Evolutionary conservation across 129 eudicot genomes (phyloP), one percentile per base, ranked within the genome.

Genomic region (Oenanthe sinensis): DNA sequence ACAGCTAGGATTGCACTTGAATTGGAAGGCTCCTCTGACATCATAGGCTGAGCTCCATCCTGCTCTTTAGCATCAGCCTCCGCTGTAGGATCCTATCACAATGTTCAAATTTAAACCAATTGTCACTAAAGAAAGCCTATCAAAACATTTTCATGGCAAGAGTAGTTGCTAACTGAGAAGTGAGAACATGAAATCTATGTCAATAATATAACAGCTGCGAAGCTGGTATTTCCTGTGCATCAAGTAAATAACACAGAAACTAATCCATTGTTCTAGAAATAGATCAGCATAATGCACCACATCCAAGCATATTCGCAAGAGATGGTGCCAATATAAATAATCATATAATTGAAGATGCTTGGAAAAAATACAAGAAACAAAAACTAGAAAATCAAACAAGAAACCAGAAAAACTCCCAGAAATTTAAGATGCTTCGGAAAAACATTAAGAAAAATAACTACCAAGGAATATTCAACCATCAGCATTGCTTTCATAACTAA

Each of bases 21-120:
- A 78, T 86, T 86, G 73, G 82, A 74, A 50, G 77, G 63, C 12
- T 90, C 91, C 74, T 86, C 91, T 13, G 92, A 75, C 42, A 63
- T 78, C 78, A 86, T 39, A 33, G 86, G 75, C 79, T 76, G 79
- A 60, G 85, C 67, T 65, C 73, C 87, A 62, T 86, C 86, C 69
- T 84, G 84, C 12, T 82, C 89, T 76, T 71, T 48, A 28, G 79
- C 45, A 30, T 79, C 79, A 50, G 74, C 80, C 58, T 84, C 86
- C 13, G 79, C 81, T 15, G 85, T 62, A 58, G 44, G 58, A 24
- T 65, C 86, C 96, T 90, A 80, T 37, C 47, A 40, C 24, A 37
- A 81, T 81, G 16, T 73, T 30, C 83, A 33, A 79, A 71, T 82
- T n/a, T 58, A 44, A 72, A 72, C 14, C 42, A 22, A 15, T 30